phyloP scores from a whole-genome alignment of 805 yeast species.

The Ogataea haglerorum region DNA sequence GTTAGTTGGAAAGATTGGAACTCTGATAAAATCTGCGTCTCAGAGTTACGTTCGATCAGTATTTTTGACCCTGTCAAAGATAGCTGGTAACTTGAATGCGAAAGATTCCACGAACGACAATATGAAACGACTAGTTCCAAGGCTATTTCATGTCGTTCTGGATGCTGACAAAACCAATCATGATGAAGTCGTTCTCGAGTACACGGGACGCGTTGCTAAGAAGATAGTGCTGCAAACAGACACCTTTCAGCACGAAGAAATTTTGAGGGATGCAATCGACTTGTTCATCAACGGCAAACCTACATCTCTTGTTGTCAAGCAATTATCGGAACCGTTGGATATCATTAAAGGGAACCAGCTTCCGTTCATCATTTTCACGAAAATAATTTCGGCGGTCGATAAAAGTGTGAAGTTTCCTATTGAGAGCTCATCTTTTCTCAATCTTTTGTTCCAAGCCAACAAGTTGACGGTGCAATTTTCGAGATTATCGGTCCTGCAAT shows the following conservation, averaged over 20 bases:
- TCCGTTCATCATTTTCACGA: slow-evolving; percentile 40
- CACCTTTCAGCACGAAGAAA: slow-evolving; percentile 41
- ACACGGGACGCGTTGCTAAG: slow-evolving; percentile 41
- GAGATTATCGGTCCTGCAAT: slow-evolving; percentile 55
- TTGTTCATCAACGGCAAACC: slow-evolving; percentile 34
- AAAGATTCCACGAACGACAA: slow-evolving; percentile 31
- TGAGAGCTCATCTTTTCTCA: slow-evolving; percentile 14
- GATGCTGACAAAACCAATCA: slow-evolving; percentile 10
- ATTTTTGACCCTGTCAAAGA: slow-evolving; percentile 19
- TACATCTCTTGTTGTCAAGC: slow-evolving; percentile 15
- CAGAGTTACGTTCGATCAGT: slow-evolving; percentile 26
- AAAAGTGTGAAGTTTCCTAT: slow-evolving; percentile 33
- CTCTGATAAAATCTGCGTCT: slow-evolving; percentile 13
- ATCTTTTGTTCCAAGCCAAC: slow-evolving; percentile 16
- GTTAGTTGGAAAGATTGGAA: slow-evolving; percentile 38
- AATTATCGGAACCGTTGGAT: slow-evolving; percentile 17
- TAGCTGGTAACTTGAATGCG: slow-evolving; percentile 16
- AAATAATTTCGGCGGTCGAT: slow-evolving; percentile 52
- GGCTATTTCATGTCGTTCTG: slow-evolving; percentile 29
- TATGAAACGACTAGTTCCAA: slow-evolving; percentile 42
- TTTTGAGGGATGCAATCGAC: slow-evolving; percentile 37
- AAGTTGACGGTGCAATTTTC: slow-evolving; percentile 28
- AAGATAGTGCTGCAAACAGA: slow-evolving; percentile 39
- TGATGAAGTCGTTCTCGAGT: slow-evolving; percentile 34
- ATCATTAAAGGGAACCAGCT: slow-evolving; percentile 30